Evolutionary conservation across 495 filamentous ascomycete genomes (phyloP).

Genomic region (Aspergillus steynii): DNA sequence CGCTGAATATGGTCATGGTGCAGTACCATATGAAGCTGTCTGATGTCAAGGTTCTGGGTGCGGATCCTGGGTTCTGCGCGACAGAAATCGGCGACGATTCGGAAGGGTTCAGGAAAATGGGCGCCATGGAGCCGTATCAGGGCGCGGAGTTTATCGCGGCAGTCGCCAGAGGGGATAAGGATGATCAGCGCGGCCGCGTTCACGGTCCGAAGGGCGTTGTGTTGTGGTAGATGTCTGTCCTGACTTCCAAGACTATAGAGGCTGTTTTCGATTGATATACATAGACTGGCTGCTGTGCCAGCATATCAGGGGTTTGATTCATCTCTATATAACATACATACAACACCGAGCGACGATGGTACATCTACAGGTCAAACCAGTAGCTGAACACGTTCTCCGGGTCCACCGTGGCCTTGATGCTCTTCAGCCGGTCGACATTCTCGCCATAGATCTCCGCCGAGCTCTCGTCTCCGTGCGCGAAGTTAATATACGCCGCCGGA

Average conservation of each 20-base stretch:
- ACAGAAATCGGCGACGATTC: slow-evolving; percentile 11
- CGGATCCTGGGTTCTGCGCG: not conserved
- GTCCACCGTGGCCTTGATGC: slow-evolving; percentile 4
- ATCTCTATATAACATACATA: not conserved
- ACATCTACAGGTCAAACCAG: not conserved
- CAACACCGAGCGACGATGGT: not conserved
- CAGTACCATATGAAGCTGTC: slow-evolving; percentile 8
- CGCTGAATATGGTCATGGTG: slow-evolving; percentile 14
- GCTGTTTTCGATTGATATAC: not conserved
- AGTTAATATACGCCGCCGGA: slow-evolving; percentile 1
- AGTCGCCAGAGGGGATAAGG: not conserved
- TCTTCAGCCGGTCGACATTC: slow-evolving; percentile 3
- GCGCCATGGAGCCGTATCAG: slow-evolving; percentile 11
- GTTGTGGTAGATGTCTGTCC: slow-evolving; percentile 1
- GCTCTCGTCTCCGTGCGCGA: slow-evolving; percentile 8
- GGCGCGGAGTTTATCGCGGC: slow-evolving; percentile 4
- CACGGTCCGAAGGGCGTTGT: not conserved
- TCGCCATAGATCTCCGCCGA: slow-evolving; percentile 1
- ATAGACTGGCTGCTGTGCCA: not conserved
- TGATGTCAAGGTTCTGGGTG: not conserved
- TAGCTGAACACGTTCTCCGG: not conserved
- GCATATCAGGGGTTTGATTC: not conserved
- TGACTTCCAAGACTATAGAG: not conserved
- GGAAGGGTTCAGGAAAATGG: slow-evolving; percentile 25
- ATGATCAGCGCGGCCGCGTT: not conserved